Conservation (phyloP, 306 rosid species). For the Dalbergia oliveri region DNA sequence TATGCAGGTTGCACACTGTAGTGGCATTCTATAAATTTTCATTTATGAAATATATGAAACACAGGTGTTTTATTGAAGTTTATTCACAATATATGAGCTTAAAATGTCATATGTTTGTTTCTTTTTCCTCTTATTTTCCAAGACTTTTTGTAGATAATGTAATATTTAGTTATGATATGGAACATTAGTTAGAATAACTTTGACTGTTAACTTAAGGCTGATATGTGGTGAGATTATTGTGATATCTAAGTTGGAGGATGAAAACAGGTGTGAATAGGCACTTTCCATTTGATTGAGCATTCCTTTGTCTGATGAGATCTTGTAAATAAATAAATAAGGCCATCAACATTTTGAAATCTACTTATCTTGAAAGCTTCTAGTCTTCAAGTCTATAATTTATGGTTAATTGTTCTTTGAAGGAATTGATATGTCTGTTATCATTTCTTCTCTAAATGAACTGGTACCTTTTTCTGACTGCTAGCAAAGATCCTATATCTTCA, state of each 20-base stretch:
- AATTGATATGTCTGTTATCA: conserved; percentile 5
- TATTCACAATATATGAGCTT: background rate
- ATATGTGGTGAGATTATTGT: conserved; percentile 9
- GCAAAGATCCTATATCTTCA: background rate
- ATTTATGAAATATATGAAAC: conserved; percentile 15
- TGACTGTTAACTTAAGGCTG: background rate
- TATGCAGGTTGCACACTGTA: conserved; percentile 1
- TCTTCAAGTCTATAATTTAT: conserved; percentile 27
- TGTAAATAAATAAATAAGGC: background rate
- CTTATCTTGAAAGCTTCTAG: conserved; percentile 18
- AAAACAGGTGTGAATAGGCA: conserved; percentile 11
- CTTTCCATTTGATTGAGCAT: conserved; percentile 41
- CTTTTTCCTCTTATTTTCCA: conserved; percentile 6
- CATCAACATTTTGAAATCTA: conserved; percentile 22
- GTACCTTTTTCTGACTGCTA: conserved; percentile 8
- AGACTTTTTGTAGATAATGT: conserved; percentile 16
- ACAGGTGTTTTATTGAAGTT: conserved; percentile 11
- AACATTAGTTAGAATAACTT: conserved; percentile 3
- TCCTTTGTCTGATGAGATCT: conserved; percentile 14
- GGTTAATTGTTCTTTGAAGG: conserved; percentile 33
- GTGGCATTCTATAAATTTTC: background rate
- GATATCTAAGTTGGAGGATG: conserved; percentile 31
- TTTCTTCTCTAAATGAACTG: conserved; percentile 29
- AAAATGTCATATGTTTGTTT: background rate
- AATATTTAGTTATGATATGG: conserved; percentile 17